Evolutionary conservation across 768 basidiomycete genomes (phyloP).

Genomic region (Sarcomyxa edulis): DNA sequence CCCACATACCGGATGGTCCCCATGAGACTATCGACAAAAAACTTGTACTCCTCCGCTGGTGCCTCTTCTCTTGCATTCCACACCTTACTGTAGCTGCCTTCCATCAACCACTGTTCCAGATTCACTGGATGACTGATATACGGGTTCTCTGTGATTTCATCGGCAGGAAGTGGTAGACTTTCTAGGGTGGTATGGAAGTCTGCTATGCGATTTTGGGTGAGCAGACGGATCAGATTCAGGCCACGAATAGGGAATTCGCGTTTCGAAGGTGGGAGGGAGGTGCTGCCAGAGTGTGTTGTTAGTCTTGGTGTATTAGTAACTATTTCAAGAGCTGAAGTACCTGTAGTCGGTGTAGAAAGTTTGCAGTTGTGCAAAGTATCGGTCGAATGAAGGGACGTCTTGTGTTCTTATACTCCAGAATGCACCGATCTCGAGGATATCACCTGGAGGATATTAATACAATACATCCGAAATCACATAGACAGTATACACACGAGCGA

Average conservation of each 20-base stretch:
- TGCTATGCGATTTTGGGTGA: conserved; percentile 94
- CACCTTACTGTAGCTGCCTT: conserved; percentile 96
- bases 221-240: conserved; percentile 89
- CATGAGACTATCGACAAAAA: conserved; percentile 91
- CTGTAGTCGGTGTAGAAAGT: conserved; percentile 86
- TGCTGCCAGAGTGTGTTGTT: conserved; percentile 43
- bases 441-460: conserved; percentile 45
- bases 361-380: conserved; percentile 89
- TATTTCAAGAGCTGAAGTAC: conserved; percentile 28
- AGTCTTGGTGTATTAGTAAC: too few species aligned
- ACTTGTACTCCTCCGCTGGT: conserved; percentile 91
- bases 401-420: conserved; percentile 87
- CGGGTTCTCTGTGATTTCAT: conserved; percentile 61
- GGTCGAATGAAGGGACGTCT: conserved; percentile 90
- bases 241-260: conserved; percentile 88
- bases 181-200: conserved; percentile 97
- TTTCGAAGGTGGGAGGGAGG: conserved; percentile 74
- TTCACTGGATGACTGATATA: conserved; percentile 85
- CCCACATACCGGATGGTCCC: conserved; percentile 78
- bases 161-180: conserved; percentile 69
- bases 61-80: conserved; percentile 94
- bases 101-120: conserved; percentile 97
- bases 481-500: conserved; percentile 55
- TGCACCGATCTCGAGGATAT: conserved; percentile 93
- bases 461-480: background rate